Conservation (phyloP, 176 grass and related monocot genomes). For the Alopecurus myosuroides region DNA sequence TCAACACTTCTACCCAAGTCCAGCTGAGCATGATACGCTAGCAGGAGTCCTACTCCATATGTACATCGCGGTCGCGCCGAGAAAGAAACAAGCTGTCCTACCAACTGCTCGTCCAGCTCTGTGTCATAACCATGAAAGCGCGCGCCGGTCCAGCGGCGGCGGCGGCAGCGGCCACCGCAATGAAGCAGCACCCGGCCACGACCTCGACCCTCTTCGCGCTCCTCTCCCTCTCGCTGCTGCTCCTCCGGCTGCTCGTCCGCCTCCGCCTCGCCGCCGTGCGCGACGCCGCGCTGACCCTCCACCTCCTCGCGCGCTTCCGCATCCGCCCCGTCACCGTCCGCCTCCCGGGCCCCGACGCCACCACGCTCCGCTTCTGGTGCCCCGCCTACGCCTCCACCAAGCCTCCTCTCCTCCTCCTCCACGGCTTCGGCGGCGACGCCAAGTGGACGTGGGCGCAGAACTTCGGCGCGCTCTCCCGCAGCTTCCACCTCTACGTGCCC, state of each 20-base stretch:
- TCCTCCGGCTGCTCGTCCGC: slow-evolving; percentile 45
- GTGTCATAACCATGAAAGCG: background rate
- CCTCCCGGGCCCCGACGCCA: background rate
- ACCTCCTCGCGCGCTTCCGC: slow-evolving; percentile 46
- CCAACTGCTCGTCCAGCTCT: background rate
- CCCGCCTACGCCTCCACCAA: slow-evolving; percentile 30
- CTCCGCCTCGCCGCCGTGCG: slow-evolving; percentile 52
- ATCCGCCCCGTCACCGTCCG: slow-evolving; percentile 40
- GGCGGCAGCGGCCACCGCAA: background rate
- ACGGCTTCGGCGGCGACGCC: slow-evolving; percentile 65
- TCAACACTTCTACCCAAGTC: too few relatives aligned
- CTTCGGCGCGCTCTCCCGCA: slow-evolving; percentile 29
- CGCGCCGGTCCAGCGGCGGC: background rate
- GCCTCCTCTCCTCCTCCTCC: slow-evolving; percentile 62
- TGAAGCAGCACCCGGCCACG: slow-evolving; percentile 39
- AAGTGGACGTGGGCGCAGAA: slow-evolving; percentile 66
- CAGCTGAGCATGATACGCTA: background rate
- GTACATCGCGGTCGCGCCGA: background rate
- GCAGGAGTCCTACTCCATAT: background rate
- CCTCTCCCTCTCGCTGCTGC: slow-evolving; percentile 35
- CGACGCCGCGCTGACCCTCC: slow-evolving; percentile 57
- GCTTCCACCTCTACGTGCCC: slow-evolving; percentile 69
- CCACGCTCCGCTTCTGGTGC: slow-evolving; percentile 75
- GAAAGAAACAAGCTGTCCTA: background rate
- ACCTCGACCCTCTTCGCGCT: slow-evolving; percentile 15